Conservation (phyloP, 768 basidiomycete genomes). For the Coprinopsis sp. region DNA sequence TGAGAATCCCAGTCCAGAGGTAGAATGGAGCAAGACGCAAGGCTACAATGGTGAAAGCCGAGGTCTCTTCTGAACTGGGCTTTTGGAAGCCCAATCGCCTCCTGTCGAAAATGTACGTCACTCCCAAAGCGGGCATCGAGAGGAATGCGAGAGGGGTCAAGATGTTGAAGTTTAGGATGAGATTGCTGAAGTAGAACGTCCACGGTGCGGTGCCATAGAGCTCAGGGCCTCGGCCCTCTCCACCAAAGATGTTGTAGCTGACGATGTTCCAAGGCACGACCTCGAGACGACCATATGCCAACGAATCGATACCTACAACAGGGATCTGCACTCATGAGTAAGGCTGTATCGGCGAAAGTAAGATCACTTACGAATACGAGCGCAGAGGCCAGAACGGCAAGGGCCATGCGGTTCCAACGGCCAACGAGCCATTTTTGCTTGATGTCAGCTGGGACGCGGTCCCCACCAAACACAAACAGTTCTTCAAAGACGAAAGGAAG, state of each 20-base stretch:
- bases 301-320: constrained; percentile 75
- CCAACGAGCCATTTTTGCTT: constrained; percentile 51
- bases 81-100: constrained; percentile 62
- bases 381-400: constrained; percentile 49
- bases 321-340: constrained; percentile 55
- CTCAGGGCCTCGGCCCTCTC: constrained; percentile 73
- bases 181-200: constrained; percentile 83
- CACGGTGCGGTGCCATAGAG: constrained; percentile 91
- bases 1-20: constrained; percentile 82
- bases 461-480: constrained; percentile 70
- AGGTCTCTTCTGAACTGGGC: constrained; percentile 56
- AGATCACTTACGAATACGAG: constrained; percentile 55
- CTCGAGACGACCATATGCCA: constrained; percentile 75
- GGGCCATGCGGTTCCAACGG: constrained; percentile 56
- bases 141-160: constrained; percentile 74
- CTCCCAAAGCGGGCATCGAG: constrained; percentile 69
- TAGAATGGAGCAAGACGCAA: constrained; percentile 86
- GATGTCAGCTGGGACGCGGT: constrained; percentile 47
- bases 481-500: constrained; percentile 91
- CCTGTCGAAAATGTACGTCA: constrained; percentile 73
- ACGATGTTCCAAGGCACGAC: constrained; percentile 93
- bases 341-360: not conserved
- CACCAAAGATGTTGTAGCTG: constrained; percentile 88
- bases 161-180: constrained; percentile 92
- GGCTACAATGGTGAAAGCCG: constrained; percentile 72